A percentile compares a stretch with the other conserved stretches of the same genome.
Conservation (phyloP, 192 early-diverging fungal species). For the Neocallimastix lanati region DNA sequence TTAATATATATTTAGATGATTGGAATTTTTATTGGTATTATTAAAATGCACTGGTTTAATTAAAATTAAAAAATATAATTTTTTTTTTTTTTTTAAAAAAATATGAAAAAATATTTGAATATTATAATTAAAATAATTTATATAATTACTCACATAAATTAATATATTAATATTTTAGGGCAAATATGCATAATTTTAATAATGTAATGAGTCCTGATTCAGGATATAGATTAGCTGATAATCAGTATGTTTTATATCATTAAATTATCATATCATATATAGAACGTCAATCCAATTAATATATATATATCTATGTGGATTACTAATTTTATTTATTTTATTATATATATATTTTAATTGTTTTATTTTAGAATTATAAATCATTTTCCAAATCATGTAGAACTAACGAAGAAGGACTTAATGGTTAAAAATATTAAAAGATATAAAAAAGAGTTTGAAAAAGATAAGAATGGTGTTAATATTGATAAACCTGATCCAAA, state of each 20-base stretch:
- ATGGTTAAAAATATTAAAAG: conserved; percentile 43
- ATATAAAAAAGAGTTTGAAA: conserved; percentile 30
- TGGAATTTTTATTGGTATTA: conserved; percentile 38
- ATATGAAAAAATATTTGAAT: too few species aligned
- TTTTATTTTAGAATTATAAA: conserved; percentile 25
- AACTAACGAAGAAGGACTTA: conserved; percentile 36
- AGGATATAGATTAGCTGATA: conserved; percentile 27
- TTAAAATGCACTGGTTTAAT: too few species aligned
- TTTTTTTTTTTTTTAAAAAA: too few species aligned
- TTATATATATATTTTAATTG: background rate
- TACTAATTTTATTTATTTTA: background rate
- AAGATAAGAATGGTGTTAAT: conserved; percentile 7
- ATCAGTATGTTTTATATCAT: conserved; percentile 19
- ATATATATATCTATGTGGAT: background rate
- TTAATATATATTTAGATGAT: conserved; percentile 12
- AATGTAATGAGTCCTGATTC: conserved; percentile 29
- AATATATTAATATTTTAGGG: background rate
- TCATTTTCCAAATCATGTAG: conserved; percentile 36
- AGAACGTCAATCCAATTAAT: too few species aligned
- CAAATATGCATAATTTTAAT: conserved; percentile 24
- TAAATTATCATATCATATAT: too few species aligned
- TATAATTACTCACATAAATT: too few species aligned
- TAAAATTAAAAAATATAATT: background rate
- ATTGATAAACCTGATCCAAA: conserved; percentile 1
- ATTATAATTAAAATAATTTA: too few species aligned